Conservation (phyloP, 1,139 yeast species). For the Pichia sp. region DNA sequence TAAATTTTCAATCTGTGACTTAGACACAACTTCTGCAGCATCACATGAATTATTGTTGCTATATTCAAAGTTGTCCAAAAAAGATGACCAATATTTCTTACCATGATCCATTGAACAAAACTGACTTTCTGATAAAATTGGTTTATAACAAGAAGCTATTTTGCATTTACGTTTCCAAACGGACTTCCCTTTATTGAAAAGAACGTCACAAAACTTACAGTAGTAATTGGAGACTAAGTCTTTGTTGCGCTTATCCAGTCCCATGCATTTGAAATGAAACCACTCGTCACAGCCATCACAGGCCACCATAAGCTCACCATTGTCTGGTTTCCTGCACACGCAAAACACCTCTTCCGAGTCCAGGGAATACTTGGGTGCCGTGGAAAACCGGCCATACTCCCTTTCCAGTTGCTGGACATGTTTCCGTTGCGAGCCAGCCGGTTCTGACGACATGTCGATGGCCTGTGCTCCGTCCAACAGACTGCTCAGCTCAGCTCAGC, state of each 20-base stretch:
- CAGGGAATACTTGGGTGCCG: conserved; percentile 41
- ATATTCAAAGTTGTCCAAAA: conserved; percentile 5
- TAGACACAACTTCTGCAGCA: conserved; percentile 12
- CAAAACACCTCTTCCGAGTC: conserved; percentile 65
- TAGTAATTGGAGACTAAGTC: conserved; percentile 58
- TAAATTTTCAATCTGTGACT: conserved; percentile 22
- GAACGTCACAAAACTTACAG: conserved; percentile 68
- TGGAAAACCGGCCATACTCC: conserved; percentile 40
- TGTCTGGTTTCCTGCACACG: conserved; percentile 72
- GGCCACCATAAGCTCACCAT: conserved; percentile 80
- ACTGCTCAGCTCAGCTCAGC: no score
- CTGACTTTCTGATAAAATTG: conserved; percentile 53
- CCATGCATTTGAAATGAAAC: conserved; percentile 83
- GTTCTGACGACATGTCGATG: background rate
- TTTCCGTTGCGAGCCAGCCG: conserved; percentile 6
- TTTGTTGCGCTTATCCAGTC: conserved; percentile 47
- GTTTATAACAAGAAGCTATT: conserved; percentile 50
- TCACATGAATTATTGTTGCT: background rate
- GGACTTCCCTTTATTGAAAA: conserved; percentile 39
- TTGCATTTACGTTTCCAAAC: conserved; percentile 78
- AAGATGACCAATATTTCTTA: conserved; percentile 38
- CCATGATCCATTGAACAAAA: conserved; percentile 80
- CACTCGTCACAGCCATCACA: conserved; percentile 96
- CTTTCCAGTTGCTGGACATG: conserved; percentile 36
- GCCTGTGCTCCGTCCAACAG: no score